Conservation (phyloP, 176 grass and related monocot genomes). For the Ensete ventricosum region DNA sequence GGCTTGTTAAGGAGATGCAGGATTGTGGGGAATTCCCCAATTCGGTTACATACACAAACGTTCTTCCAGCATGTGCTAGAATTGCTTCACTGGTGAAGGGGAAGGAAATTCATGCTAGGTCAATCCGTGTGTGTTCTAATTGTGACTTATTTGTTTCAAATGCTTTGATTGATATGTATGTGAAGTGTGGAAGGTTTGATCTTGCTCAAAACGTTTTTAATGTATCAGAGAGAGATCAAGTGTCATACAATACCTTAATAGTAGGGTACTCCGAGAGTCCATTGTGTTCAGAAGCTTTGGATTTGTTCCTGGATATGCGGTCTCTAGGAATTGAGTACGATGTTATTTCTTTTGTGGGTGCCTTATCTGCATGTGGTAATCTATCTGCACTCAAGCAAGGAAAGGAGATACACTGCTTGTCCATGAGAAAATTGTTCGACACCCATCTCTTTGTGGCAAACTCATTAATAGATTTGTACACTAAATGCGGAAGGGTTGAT, state of each 20-base stretch:
- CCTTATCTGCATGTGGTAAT: constrained; percentile 61
- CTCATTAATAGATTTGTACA: constrained; percentile 57
- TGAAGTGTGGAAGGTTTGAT: constrained; percentile 56
- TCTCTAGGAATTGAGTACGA: constrained; percentile 49
- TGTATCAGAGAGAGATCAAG: constrained; percentile 54
- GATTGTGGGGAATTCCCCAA: constrained; percentile 47
- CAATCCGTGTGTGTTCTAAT: constrained; percentile 31
- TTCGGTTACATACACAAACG: constrained; percentile 53
- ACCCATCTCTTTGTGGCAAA: constrained; percentile 53
- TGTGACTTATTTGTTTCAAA: constrained; percentile 69
- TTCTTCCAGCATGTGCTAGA: constrained; percentile 78
- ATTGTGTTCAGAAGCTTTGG: constrained; percentile 44
- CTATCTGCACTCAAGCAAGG: constrained; percentile 64
- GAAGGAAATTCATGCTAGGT: constrained; percentile 75
- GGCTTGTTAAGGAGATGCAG: constrained; percentile 47
- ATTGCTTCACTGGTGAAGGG: constrained; percentile 51
- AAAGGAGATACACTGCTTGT: constrained; percentile 70
- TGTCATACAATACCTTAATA: constrained; percentile 86
- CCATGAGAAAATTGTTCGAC: constrained; percentile 43
- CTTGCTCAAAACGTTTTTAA: constrained; percentile 49
- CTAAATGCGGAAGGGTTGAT: constrained; percentile 67
- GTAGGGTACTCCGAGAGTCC: constrained; percentile 57
- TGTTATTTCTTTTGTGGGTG: constrained; percentile 66
- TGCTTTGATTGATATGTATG: constrained; percentile 86
- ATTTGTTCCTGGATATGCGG: constrained; percentile 64